Evolutionary conservation across 2,329 filamentous ascomycete species (phyloP).

Genomic region (Penicillium sp.): DNA sequence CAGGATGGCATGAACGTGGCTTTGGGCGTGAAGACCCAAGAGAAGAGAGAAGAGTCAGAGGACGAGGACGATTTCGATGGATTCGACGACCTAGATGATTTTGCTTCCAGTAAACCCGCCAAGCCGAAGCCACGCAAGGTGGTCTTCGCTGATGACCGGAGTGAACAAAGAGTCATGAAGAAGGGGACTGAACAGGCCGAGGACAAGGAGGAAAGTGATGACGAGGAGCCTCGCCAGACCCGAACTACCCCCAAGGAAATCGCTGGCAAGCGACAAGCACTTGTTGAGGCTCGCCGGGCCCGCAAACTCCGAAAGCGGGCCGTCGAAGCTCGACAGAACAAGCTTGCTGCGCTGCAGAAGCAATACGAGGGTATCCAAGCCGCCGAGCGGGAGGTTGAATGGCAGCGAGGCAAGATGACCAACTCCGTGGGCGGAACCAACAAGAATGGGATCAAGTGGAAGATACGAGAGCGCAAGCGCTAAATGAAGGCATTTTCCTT

Average conservation of each 20-base stretch:
- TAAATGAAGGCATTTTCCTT: slow-evolving; percentile 29
- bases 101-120: slow-evolving; percentile 23
- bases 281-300: slow-evolving; percentile 39
- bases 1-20: slow-evolving; percentile 39
- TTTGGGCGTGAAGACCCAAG: slow-evolving; percentile 22
- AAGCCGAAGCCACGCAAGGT: slow-evolving; percentile 33
- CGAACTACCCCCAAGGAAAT: slow-evolving; percentile 48
- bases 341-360: slow-evolving; percentile 54
- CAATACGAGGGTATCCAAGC: slow-evolving; percentile 56
- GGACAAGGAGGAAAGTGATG: slow-evolving; percentile 27
- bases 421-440: slow-evolving; percentile 61
- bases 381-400: slow-evolving; percentile 58
- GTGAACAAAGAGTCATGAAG: slow-evolving; percentile 34
- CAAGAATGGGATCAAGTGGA: slow-evolving; percentile 65
- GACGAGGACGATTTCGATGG: slow-evolving; percentile 10
- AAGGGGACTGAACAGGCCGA: slow-evolving; percentile 22
- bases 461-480: slow-evolving; percentile 62
- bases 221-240: slow-evolving; percentile 10
- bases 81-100: slow-evolving; percentile 17
- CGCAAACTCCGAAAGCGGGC: slow-evolving; percentile 51
- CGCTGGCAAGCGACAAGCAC: slow-evolving; percentile 41
- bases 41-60: slow-evolving; percentile 24
- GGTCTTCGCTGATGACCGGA: slow-evolving; percentile 42
- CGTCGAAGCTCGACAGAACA: slow-evolving; percentile 50
- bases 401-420: slow-evolving; percentile 63